Conservation (phyloP, 345 rosid species). For the Moricandia moricandioides region DNA sequence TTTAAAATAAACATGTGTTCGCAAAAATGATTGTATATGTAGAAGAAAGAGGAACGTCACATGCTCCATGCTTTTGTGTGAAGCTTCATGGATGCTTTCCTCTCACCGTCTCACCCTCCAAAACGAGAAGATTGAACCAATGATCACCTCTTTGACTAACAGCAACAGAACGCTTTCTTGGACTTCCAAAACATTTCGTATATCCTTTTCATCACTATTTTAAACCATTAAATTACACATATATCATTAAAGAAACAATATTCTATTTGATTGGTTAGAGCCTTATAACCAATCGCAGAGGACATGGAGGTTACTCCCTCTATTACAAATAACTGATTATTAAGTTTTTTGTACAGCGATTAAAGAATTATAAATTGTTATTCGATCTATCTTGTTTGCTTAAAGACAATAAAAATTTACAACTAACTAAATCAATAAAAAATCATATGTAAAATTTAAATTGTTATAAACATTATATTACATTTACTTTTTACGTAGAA, state of each 20-base stretch:
- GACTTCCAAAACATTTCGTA: constrained; percentile 5
- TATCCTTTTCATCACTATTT: neutral
- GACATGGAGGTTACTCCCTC: too few relatives aligned
- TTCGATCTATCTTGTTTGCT: too few relatives aligned
- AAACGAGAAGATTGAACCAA: constrained; percentile 16
- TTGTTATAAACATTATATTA: too few relatives aligned
- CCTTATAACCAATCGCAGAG: neutral
- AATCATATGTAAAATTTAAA: too few relatives aligned
- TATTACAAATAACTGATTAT: too few relatives aligned
- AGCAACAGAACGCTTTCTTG: constrained; percentile 1
- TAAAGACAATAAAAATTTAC: too few relatives aligned
- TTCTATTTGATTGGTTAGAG: neutral
- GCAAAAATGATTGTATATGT: neutral
- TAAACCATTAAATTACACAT: constrained; percentile 12
- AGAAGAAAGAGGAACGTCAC: constrained; percentile 24
- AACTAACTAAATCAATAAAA: too few relatives aligned
- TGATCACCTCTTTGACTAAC: constrained; percentile 29
- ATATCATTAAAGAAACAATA: neutral
- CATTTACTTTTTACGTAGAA: too few relatives aligned
- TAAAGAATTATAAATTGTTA: too few relatives aligned
- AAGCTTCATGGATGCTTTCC: constrained; percentile 37
- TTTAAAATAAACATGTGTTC: neutral
- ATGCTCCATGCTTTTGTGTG: constrained; percentile 28
- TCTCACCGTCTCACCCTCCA: constrained; percentile 18
- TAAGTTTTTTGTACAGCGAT: too few relatives aligned